Evolutionary conservation across 345 rosid genomes (phyloP), one percentile per base, ranked within the genome.

Genomic region (Camelina sativa): DNA sequence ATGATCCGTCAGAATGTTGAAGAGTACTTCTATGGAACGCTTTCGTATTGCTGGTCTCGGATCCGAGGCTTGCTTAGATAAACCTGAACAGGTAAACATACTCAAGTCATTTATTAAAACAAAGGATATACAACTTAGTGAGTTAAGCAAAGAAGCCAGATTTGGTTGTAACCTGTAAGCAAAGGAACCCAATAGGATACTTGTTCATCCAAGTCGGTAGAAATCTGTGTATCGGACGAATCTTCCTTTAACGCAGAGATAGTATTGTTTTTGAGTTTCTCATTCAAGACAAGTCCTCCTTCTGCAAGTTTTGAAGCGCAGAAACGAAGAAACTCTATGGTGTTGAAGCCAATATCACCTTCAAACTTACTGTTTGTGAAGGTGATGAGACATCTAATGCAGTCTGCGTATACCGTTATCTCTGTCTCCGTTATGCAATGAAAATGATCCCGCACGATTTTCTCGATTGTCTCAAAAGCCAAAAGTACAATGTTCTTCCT

Each of bases 301-400:
- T 90, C 94, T 22, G 94, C 96, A 62, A 95, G 96, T 74, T 95
- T 95, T 57, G 79, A 81, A 76, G 98, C 98, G 80, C 98, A 95
- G 80, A 90, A 90, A 54, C 94, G 92, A 73, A 95, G 97, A 87
- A 95, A 90, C 4, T 97, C 96, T 77, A 95, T 92, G 59, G 99
- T 94, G 87, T 95, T 89, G 82, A 91, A 92, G 86, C 97, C 88
- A 57, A 95, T 90, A 48, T 92, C 98, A 22, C 89, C 86, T 80
- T 90, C 89, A 79, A 92, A 92, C 76, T 89, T 88, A 81, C 94
- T 92, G 63, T 83, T 92, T 11, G 97, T 90, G 86, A 95, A 95
- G 78, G 97, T 75, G 37, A 88, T 82, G 48, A 95, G 96, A 84
- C 99, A 95, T 80, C 80, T 86, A 66, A 95, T 92, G 73, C 97